phyloP scores from a whole-genome alignment of 768 basidiomycete genomes.

The Dacryopinax spathularia region DNA sequence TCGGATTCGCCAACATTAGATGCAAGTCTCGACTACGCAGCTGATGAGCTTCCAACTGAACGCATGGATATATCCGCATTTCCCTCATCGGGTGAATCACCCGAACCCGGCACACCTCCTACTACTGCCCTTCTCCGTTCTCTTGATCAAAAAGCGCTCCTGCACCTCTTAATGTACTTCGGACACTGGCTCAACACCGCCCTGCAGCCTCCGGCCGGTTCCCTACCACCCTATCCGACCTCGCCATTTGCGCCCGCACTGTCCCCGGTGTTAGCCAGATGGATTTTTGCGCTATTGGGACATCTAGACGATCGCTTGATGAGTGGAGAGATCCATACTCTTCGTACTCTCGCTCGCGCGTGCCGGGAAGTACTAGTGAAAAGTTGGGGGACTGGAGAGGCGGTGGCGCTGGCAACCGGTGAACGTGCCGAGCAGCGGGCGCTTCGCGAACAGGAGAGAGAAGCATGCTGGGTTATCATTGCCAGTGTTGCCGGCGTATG shows the following conservation, averaged over 20 bases:
- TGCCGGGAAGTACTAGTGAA: conserved; percentile 37
- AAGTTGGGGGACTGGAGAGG: not conserved
- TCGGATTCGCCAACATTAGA: not conserved
- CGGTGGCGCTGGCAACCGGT: not conserved
- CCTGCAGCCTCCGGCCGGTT: conserved; percentile 22
- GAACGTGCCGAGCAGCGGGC: conserved; percentile 15
- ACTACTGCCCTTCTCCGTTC: not conserved
- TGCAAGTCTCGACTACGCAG: not conserved
- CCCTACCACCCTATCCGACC: conserved; percentile 30
- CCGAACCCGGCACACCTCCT: not conserved
- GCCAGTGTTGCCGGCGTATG: conserved; percentile 50
- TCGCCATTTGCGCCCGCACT: conserved; percentile 21
- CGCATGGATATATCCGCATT: not conserved
- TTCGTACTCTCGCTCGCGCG: conserved; percentile 63
- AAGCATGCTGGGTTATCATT: conserved; percentile 62
- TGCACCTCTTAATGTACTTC: conserved; percentile 75
- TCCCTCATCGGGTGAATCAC: not conserved
- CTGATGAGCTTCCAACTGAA: not conserved
- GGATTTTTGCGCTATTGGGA: conserved; percentile 64
- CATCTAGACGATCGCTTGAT: conserved; percentile 54
- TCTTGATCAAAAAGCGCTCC: conserved; percentile 40
- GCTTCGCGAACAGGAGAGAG: conserved; percentile 24
- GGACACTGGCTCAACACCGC: conserved; percentile 53
- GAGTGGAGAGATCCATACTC: conserved; percentile 60
- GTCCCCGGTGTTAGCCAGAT: conserved; percentile 43